phyloP scores from a whole-genome alignment of 192 early-diverging fungal species.

The Umbelopsis sp. region DNA sequence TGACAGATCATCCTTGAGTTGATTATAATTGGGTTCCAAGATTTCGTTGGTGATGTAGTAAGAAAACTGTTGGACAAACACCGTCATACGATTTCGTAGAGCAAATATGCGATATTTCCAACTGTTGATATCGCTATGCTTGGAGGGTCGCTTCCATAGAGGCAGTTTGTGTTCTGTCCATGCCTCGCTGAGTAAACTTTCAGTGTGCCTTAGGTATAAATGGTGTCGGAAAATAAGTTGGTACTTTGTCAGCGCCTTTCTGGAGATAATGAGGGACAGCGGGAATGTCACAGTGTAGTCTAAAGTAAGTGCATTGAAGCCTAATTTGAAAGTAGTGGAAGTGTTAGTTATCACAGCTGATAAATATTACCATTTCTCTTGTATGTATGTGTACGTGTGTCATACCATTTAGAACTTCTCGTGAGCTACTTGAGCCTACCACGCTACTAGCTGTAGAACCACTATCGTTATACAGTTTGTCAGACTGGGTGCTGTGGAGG shows the following conservation, averaged over 20 bases:
- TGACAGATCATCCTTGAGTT: conserved; percentile 63
- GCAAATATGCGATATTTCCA: conserved; percentile 69
- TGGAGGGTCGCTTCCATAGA: conserved; percentile 47
- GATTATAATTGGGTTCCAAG: conserved; percentile 87
- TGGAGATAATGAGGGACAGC: conserved; percentile 84
- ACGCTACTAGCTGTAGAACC: neutral
- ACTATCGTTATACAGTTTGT: neutral
- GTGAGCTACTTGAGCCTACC: neutral
- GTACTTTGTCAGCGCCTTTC: conserved; percentile 85
- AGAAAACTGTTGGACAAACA: conserved; percentile 91
- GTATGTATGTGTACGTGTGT: neutral
- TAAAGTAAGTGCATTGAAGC: conserved; percentile 81
- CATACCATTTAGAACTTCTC: conserved; percentile 8
- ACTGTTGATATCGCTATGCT: conserved; percentile 46
- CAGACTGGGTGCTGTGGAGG: neutral
- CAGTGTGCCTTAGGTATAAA: conserved; percentile 85
- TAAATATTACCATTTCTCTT: too few species aligned
- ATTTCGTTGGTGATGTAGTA: conserved; percentile 92
- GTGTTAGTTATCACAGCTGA: neutral
- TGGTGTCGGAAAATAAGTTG: conserved; percentile 89
- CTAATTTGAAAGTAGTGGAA: conserved; percentile 34
- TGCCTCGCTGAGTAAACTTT: conserved; percentile 72
- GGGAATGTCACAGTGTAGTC: conserved; percentile 88
- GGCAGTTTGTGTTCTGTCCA: conserved; percentile 76
- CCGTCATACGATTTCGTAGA: conserved; percentile 80